Evolutionary conservation across 129 eudicot genomes (phyloP).

Genomic region (Flaveria ramosissima): DNA sequence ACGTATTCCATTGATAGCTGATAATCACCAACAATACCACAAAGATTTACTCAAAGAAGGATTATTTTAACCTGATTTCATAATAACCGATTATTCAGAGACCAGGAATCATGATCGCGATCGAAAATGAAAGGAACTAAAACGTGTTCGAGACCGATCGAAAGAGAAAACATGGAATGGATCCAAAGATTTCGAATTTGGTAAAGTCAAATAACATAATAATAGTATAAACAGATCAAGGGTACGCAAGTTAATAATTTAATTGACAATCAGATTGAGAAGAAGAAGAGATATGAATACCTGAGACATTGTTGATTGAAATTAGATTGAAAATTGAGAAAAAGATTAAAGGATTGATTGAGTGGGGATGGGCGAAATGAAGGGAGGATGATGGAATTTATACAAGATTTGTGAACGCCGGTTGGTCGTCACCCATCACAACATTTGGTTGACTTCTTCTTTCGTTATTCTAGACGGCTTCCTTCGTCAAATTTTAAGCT

Average conservation of each 20-base stretch:
- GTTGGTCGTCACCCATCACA: too few species aligned
- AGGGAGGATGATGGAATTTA: constrained; percentile 3
- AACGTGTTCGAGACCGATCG: neutral
- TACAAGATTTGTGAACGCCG: too few species aligned
- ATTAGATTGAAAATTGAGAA: neutral
- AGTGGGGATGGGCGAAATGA: neutral
- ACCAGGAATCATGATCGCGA: too few species aligned
- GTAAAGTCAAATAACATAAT: neutral
- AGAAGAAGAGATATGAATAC: constrained; percentile 15
- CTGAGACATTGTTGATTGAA: constrained; percentile 38
- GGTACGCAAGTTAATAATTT: neutral
- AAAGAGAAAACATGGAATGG: neutral
- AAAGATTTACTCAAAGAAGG: too few species aligned
- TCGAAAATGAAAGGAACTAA: neutral
- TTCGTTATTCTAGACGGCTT: too few species aligned
- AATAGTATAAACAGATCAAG: neutral
- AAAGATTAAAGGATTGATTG: neutral
- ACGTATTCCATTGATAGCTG: neutral
- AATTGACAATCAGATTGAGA: constrained; percentile 19
- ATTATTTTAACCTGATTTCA: too few species aligned
- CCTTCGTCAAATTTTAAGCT: too few species aligned
- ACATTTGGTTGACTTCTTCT: too few species aligned
- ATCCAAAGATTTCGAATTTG: neutral
- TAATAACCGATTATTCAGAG: neutral
- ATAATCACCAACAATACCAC: neutral